phyloP scores from a whole-genome alignment of 1,139 yeast species.

The Candida smagusa region DNA sequence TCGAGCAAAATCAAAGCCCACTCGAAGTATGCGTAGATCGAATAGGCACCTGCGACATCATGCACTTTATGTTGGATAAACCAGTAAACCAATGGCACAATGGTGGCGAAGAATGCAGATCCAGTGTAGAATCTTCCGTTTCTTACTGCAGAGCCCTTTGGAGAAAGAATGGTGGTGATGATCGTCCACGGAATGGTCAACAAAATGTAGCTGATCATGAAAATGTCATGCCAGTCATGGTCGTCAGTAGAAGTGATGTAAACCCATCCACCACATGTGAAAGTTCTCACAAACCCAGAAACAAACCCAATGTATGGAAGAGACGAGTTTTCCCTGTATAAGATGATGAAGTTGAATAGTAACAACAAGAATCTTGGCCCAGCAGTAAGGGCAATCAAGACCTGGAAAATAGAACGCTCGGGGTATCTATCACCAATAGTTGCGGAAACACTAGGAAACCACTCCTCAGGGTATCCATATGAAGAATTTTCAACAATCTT shows the following conservation, averaged over 20 bases:
- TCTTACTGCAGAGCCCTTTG: constrained; percentile 46
- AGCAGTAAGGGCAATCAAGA: constrained; percentile 72
- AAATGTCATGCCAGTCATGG: constrained; percentile 93
- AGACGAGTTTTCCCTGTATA: constrained; percentile 34
- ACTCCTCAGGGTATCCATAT: constrained; percentile 92
- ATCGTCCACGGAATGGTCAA: constrained; percentile 91
- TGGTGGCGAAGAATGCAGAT: constrained; percentile 59
- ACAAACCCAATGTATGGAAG: constrained; percentile 44
- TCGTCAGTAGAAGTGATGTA: constrained; percentile 96
- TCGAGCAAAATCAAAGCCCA: constrained; percentile 87
- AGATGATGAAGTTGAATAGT: constrained; percentile 52
- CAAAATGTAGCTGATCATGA: constrained; percentile 86
- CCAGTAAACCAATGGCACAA: constrained; percentile 82
- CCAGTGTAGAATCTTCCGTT: constrained; percentile 55
- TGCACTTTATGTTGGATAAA: constrained; percentile 93
- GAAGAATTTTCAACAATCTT: constrained; percentile 85
- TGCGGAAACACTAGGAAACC: constrained; percentile 98
- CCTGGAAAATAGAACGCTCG: constrained; percentile 87
- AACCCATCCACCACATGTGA: constrained; percentile 98
- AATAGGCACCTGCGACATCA: constrained; percentile 87
- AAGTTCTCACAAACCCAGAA: constrained; percentile 75
- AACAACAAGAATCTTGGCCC: constrained; percentile 84
- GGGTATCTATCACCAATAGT: constrained; percentile 97
- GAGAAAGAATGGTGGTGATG: constrained; percentile 54
- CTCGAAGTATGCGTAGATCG: constrained; percentile 89